Base-by-base conservation (phyloP, 2,329 filamentous ascomycete genomes). In the Colletotrichum siamense region DNA sequence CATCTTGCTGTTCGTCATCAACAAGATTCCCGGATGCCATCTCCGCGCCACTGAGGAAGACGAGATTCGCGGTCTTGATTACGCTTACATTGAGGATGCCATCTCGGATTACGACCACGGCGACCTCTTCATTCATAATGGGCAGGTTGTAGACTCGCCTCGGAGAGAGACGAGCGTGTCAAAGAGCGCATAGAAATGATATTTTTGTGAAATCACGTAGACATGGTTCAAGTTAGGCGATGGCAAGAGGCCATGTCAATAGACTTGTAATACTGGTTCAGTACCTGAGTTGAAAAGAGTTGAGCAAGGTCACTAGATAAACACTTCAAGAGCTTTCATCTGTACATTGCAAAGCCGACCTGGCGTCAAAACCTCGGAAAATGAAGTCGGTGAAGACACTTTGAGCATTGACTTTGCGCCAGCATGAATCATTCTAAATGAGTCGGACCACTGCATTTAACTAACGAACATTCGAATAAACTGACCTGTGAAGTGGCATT, bases 1-100 rank as follows among this genome's bases (percentile, higher is more conserved):
- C 76, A 79, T 88, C 18, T 82, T 92, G 28, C 86, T 92, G 1
- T 89, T 91, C 74, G 82, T 91, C 77, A 88, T 92, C 79, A 90
- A 91, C 80, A 88, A 86, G 76, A 92, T 92, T 49, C 91, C 91
- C 0, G 90, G 90, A 1, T 85, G 91, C 75, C 89, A 91, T 74
- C 83, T 92, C 3, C 85, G 91, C 22, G 89, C 88, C 1, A 88
- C 84, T 2, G 89, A 92, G 71, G 89, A 92, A 71, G 89, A 87
- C 9, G 91, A 92, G 81, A 81, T 89, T 7, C 82, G 84, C 34
- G 91, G 91, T 0, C 81, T 92, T 55, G 91, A 92, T 15, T 82
- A 75, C 12, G 79, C 77, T 16, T 83, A 83, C 6, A 73, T 83
- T 3, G 79, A 80, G 3, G 82, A 83, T 24, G 73, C 55, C 26